A percentile compares a stretch with the other conserved stretches of the same genome.
These are phyloP conservation scores for Euphorbia lathyris DNA, from an alignment of 345 rosid genomes.

Conservation along the genomic window DNA sequence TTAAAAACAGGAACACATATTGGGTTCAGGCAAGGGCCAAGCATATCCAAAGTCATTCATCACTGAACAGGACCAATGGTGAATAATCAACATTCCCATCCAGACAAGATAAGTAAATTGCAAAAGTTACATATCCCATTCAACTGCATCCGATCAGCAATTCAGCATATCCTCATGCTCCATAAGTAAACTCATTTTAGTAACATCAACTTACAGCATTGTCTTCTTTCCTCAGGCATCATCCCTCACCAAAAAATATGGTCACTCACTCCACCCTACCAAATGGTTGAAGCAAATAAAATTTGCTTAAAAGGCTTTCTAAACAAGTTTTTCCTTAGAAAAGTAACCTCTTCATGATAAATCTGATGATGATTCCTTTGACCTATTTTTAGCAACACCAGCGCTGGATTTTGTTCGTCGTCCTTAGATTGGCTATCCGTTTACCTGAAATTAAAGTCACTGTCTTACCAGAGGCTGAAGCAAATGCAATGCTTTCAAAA, in stretches of 20 bases:
- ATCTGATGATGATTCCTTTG: not conserved
- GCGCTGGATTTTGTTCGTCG: not conserved
- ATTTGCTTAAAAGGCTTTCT: not conserved
- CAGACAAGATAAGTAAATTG: not conserved
- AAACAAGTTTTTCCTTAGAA: not conserved
- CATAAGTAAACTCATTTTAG: not conserved
- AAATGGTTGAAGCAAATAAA: not conserved
- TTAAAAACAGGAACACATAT: not conserved
- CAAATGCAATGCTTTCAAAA: not conserved
- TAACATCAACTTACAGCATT: not conserved
- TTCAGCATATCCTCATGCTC: not conserved
- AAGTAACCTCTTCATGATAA: not conserved
- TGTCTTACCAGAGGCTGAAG: not conserved
- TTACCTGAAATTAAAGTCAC: conserved; percentile 1
- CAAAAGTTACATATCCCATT: not conserved
- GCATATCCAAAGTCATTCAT: not conserved
- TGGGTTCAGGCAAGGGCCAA: not conserved
- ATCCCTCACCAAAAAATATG: not conserved
- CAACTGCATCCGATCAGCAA: not conserved
- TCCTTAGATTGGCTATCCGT: not conserved
- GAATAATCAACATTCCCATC: not conserved
- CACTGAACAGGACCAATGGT: not conserved
- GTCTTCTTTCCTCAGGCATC: not conserved
- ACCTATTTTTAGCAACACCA: not conserved
- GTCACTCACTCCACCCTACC: not conserved